These are phyloP conservation scores for Blepharisma stoltei DNA, from an alignment of 73 alveolate species.

Conservation along the genomic window DNA sequence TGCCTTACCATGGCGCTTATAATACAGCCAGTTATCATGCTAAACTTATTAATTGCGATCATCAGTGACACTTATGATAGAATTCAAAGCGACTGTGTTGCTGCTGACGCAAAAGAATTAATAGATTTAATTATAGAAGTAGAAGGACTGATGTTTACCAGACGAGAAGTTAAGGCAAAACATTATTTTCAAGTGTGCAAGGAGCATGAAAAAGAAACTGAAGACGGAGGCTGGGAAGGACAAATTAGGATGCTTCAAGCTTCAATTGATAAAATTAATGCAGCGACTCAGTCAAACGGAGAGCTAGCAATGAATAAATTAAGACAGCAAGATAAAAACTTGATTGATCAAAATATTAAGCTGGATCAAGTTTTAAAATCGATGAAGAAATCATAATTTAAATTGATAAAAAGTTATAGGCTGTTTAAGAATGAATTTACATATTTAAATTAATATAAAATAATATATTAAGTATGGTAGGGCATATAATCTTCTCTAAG, in stretches of 20 bases:
- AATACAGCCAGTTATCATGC: not conserved
- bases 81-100: slow-evolving; percentile 1
- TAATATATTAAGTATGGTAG: too few relatives aligned
- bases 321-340: too few relatives aligned
- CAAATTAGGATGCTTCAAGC: not conserved
- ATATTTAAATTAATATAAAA: too few relatives aligned
- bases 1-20: not conserved
- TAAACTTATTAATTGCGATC: slow-evolving; percentile 10
- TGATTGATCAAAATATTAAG: too few relatives aligned
- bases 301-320: too few relatives aligned
- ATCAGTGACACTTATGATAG: slow-evolving; percentile 29
- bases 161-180: not conserved
- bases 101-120: slow-evolving; percentile 14
- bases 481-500: not conserved
- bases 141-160: slow-evolving; percentile 16
- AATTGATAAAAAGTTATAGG: too few relatives aligned
- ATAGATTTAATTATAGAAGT: not conserved
- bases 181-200: not conserved
- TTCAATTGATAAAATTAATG: too few relatives aligned
- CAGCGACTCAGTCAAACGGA: too few relatives aligned
- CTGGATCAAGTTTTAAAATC: too few relatives aligned
- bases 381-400: too few relatives aligned
- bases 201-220: not conserved
- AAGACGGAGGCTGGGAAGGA: slow-evolving; percentile 29
- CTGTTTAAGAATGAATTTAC: too few relatives aligned